Percentiles rank a stretch among this genome's conserved stretches.
These are phyloP conservation scores for Suillus decipiens DNA, from an alignment of 768 basidiomycete genomes.

Conservation along the genomic window DNA sequence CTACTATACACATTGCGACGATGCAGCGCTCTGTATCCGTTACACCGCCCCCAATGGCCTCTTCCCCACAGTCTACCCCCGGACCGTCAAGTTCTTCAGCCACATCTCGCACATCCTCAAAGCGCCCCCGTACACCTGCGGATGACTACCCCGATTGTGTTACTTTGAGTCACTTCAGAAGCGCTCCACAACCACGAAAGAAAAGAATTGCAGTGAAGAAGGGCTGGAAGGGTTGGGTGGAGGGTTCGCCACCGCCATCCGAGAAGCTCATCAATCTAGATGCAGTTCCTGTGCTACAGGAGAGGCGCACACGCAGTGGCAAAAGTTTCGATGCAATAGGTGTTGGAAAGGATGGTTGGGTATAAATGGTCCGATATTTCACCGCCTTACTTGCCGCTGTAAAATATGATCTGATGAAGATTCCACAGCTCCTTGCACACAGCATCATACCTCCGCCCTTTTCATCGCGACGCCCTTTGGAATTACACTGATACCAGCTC, in stretches of 20 bases:
- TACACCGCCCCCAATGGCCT: constrained; percentile 68
- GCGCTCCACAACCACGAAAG: constrained; percentile 47
- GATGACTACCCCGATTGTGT: constrained; percentile 43
- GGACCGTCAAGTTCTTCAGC: constrained; percentile 73
- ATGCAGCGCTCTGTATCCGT: constrained; percentile 72
- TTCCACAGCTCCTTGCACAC: not conserved
- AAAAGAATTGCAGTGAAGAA: constrained; percentile 68
- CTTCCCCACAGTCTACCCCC: constrained; percentile 72
- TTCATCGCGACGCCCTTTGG: constrained; percentile 8
- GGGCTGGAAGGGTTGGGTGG: constrained; percentile 92
- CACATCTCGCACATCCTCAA: constrained; percentile 78
- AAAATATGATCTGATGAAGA: constrained; percentile 5
- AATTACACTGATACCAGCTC: constrained; percentile 7
- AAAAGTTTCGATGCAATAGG: constrained; percentile 84
- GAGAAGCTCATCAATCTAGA: constrained; percentile 84
- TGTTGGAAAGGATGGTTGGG: constrained; percentile 77
- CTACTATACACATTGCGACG: constrained; percentile 70
- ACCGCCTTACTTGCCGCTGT: constrained; percentile 17
- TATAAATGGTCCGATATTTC: constrained; percentile 51
- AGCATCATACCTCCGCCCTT: not conserved
- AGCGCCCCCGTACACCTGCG: constrained; percentile 74
- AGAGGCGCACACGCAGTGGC: constrained; percentile 79
- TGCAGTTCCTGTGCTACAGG: constrained; percentile 65
- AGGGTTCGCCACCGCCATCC: constrained; percentile 79
- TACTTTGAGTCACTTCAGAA: not conserved